These are phyloP conservation scores for Dendrobium huoshanense DNA, from an alignment of 106 monocot species.

Conservation along the genomic window DNA sequence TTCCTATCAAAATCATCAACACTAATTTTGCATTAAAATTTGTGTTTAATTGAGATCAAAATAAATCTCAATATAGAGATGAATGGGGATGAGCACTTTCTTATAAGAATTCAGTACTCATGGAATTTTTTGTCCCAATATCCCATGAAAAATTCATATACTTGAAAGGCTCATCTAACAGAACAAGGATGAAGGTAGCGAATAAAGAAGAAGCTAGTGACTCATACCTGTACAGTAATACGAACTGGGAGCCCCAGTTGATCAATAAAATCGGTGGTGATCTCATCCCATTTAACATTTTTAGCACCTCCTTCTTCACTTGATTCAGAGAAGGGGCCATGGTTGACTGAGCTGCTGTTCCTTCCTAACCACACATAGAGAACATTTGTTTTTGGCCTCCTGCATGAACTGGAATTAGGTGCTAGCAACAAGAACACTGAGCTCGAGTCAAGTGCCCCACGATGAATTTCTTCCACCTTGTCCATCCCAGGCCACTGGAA, in stretches of 20 bases:
- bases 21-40: no score
- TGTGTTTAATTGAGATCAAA: no score
- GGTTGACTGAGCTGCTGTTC: neutral
- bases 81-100: no score
- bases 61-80: no score
- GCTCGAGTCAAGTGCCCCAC: conserved; percentile 36
- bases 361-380: conserved; percentile 54
- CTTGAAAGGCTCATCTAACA: no score
- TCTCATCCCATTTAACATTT: conserved; percentile 6
- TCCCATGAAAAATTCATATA: no score
- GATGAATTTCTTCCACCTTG: conserved; percentile 41
- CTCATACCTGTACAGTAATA: conserved; percentile 47
- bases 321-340: neutral
- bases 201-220: no score
- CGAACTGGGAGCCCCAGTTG: conserved; percentile 32
- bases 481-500: conserved; percentile 47
- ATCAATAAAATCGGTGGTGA: conserved; percentile 33
- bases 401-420: conserved; percentile 19
- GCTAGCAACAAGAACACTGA: conserved; percentile 54
- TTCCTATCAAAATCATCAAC: no score
- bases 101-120: no score
- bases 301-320: conserved; percentile 6
- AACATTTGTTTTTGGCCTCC: conserved; percentile 9
- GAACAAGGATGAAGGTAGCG: no score
- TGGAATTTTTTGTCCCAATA: no score